A percentile compares a stretch with the other conserved stretches of the same genome.
phyloP scores from a whole-genome alignment of 192 early-diverging fungal genomes.

The Martensiomyces pterosporus region DNA sequence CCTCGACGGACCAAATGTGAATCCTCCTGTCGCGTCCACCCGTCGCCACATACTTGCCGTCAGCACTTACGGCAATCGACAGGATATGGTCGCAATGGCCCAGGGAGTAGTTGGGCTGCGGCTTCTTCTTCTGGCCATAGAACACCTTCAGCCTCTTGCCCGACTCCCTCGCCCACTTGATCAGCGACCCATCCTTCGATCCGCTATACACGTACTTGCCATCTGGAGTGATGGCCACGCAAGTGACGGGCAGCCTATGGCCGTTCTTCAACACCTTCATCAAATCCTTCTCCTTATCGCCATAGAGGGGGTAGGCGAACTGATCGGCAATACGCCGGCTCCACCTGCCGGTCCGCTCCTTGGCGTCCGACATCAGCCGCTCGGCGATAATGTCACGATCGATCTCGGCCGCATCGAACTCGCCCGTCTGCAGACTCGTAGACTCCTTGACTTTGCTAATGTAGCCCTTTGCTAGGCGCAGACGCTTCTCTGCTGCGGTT shows the following conservation, averaged over 20 bases:
- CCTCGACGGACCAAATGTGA: constrained; percentile 83
- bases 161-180: constrained; percentile 76
- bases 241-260: constrained; percentile 77
- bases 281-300: constrained; percentile 35
- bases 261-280: constrained; percentile 33
- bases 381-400: constrained; percentile 91
- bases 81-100: constrained; percentile 76
- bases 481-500: constrained; percentile 87
- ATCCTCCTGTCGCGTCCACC: constrained; percentile 90
- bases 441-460: constrained; percentile 66
- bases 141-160: constrained; percentile 65
- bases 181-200: constrained; percentile 89
- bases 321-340: constrained; percentile 31
- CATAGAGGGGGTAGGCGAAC: constrained; percentile 18
- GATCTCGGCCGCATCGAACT: constrained; percentile 86
- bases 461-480: constrained; percentile 92
- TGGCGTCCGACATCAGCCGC: constrained; percentile 73
- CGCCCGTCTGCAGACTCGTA: constrained; percentile 56
- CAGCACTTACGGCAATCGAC: constrained; percentile 65
- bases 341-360: constrained; percentile 37
- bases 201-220: constrained; percentile 73
- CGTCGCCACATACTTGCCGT: constrained; percentile 69
- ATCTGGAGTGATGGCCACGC: constrained; percentile 67
- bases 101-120: constrained; percentile 47
- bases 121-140: constrained; percentile 68